A percentile compares a stretch with the other conserved stretches of the same genome.
Conservation (phyloP, 108 stramenopile species). For the Skeletonema potamos region DNA sequence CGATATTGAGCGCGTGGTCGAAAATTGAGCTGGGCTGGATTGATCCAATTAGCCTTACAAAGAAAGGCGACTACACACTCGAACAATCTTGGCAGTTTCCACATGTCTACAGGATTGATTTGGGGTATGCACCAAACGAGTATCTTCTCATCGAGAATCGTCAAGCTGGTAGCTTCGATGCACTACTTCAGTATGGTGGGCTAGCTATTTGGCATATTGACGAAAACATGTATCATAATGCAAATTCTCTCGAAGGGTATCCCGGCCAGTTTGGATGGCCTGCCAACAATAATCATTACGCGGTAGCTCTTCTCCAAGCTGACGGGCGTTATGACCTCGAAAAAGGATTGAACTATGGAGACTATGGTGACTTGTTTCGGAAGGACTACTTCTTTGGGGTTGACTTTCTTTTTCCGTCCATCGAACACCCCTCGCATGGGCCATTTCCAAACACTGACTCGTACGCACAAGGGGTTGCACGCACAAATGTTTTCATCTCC, state of each 20-base stretch:
- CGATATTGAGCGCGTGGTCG: constrained; percentile 52
- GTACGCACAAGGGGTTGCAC: constrained; percentile 16
- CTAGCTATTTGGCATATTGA: constrained; percentile 72
- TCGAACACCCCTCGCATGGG: constrained; percentile 30
- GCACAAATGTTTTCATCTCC: constrained; percentile 37
- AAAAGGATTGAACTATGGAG: constrained; percentile 49
- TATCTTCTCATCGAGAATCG: constrained; percentile 77
- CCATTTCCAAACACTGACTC: constrained; percentile 51
- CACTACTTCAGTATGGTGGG: constrained; percentile 41
- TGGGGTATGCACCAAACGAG: constrained; percentile 48
- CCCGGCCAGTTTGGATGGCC: constrained; percentile 65
- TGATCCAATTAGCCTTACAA: constrained; percentile 27
- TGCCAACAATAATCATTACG: constrained; percentile 61
- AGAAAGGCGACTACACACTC: constrained; percentile 42
- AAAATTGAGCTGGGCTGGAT: constrained; percentile 62
- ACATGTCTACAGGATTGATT: constrained; percentile 52
- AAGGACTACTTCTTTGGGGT: constrained; percentile 30
- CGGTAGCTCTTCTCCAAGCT: constrained; percentile 64
- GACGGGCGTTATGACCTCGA: constrained; percentile 80
- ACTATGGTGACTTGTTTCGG: constrained; percentile 43
- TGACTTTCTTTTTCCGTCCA: constrained; percentile 37
- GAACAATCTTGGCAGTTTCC: constrained; percentile 22
- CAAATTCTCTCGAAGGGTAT: constrained; percentile 36
- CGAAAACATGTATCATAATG: constrained; percentile 15
- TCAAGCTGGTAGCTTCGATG: constrained; percentile 53